phyloP scores from a whole-genome alignment of 2,329 filamentous ascomycete genomes.

The Sarocladium brachiariae region DNA sequence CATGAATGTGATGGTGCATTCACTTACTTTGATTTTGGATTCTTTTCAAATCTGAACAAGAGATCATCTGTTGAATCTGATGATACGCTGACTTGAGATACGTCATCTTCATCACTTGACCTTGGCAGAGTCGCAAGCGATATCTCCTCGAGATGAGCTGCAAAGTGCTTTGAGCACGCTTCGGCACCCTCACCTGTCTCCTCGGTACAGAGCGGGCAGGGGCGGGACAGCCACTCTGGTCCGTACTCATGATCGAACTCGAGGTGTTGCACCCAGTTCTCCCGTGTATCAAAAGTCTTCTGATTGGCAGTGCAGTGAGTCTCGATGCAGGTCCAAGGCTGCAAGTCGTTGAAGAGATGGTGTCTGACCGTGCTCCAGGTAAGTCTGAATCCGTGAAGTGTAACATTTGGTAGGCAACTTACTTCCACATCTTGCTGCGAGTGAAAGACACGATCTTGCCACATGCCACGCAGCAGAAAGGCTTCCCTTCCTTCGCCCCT shows the following conservation, averaged over 20 bases:
- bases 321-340: constrained; percentile 1
- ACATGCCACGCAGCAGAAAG: background rate
- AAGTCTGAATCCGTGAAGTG: background rate
- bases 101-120: background rate
- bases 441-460: background rate
- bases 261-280: background rate
- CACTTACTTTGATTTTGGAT: no score
- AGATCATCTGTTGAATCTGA: background rate
- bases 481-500: background rate
- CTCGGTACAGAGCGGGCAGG: background rate
- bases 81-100: background rate
- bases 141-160: background rate
- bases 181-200: background rate
- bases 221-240: background rate
- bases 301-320: background rate
- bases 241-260: constrained; percentile 6
- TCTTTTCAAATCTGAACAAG: no score
- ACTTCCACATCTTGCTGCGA: constrained; percentile 1
- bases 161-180: background rate
- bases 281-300: background rate
- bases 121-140: background rate
- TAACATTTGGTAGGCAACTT: no score
- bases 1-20: no score
- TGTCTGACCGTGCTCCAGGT: background rate
- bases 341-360: constrained; percentile 3